Base-by-base conservation (phyloP, 2,329 filamentous ascomycete genomes). In the Thielaviopsis euricoi region DNA sequence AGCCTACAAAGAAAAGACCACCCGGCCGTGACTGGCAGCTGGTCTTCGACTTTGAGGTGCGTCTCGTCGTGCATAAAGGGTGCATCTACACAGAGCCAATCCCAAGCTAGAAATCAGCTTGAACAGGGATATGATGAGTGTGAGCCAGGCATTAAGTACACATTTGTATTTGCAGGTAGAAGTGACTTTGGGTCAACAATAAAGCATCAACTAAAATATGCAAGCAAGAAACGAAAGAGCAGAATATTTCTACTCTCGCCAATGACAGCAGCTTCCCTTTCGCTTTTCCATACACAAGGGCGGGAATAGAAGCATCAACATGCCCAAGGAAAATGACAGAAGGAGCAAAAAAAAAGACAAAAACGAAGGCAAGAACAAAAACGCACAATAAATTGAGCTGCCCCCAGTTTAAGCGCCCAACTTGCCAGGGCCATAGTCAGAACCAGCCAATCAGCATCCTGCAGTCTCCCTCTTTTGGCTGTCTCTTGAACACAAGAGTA, bases 371-470 rank as follows among this genome's bases (percentile, higher is more conserved):
- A 17, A 53, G 19, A 53, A 53, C 10, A 29, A 21, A 53, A 53
- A 53, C 37, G 22, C 7, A 21, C 26, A 4, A 22, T 19, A 50
- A 56, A 55, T 48, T 29, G 19, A 29, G 15, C 25, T 33, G 21
- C 40, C n/a, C n/a, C 17, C 19, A 19, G 53, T 43, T 48, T 55
- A 55, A 55, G 53, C 53, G 53, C 53, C 40, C n/a, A 33, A 19
- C 26, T 22, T 29, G 29, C 43, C 37, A 49, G 43, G 25, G 53
- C 25, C 43, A 43, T 25, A 25, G 53, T 26, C 19, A n/a, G 40
- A 21, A 43, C 40, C 17, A 49, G 40, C 53, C 53, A 55, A 55
- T 55, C 53, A 55, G 7, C 29, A n/a, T 1, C n/a, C 43, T 17
- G 43, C 43, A 48, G 43, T 48, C 17, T 48, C 17, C 43, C 43